Evolutionary conservation across 2,329 filamentous ascomycete genomes (phyloP), one percentile per base, ranked within the genome.

Genomic region (Phaeosphaeria sp.): DNA sequence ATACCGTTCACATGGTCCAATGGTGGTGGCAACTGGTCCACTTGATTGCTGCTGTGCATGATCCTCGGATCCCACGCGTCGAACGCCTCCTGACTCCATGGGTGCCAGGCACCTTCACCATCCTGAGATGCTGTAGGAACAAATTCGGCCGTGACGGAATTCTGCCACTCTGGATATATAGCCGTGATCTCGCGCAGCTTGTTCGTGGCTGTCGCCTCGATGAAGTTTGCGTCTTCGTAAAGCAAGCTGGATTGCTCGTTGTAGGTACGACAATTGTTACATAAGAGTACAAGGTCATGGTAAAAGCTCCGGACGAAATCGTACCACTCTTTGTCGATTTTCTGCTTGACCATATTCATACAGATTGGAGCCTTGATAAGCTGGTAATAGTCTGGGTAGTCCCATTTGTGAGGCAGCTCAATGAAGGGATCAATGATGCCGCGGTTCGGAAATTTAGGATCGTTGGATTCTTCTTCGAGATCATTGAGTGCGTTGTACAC

Each of bases 301-400:
- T 88, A 86, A 84, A 99, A 87, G 67, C 93, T 91, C 73, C 86
- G 88, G 59, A 97, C 79, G 71, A 86, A 91, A 66, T 87, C 87
- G 78, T 99, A 99, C 74, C 97, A 91, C 73, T 96, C 91, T 78
- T 92, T 94, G 82, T 97, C 97, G 81, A 99, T 97, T 83, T 92
- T 94, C 75, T 90, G 91, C 75, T 92, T 88, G 72, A 99, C 97
- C 76, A 93, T 89, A 68, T 97, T 95, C 91, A 98, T 97, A 73
- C 91, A 94, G 73, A 99, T 97, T 0, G 95, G 95, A 53, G 89
- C 90, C 73, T 90, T 87, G 76, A 99, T 99, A 77, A 97, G 88
- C 74, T 94, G 81, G 76, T 97, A 99, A 81, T 99, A 99, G 75
- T 98, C 93, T 24, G 92, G 91, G 74, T 96, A 99, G 58, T 94